Percentiles rank a stretch among this genome's conserved stretches.
phyloP scores from a whole-genome alignment of 1,284 basidiomycete species.

The Mycena sp. region DNA sequence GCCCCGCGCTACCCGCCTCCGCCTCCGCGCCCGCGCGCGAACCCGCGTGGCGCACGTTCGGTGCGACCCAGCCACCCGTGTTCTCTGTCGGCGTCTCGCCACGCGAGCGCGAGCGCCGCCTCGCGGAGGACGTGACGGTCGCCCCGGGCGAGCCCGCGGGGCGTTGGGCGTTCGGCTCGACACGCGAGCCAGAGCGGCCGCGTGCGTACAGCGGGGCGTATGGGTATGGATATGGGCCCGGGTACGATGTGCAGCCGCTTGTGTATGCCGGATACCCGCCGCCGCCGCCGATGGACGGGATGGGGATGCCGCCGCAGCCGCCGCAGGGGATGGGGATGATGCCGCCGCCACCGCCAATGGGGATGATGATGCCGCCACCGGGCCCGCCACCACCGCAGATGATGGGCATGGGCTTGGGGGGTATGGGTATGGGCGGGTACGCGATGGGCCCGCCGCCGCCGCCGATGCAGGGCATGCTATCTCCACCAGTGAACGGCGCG shows the following conservation, averaged over 20 bases:
- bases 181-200: neutral
- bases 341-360: constrained; percentile 10
- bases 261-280: constrained; percentile 15
- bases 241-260: constrained; percentile 16
- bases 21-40: constrained; percentile 4
- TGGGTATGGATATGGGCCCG: constrained; percentile 11
- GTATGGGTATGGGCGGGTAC: constrained; percentile 11
- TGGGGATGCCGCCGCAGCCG: neutral
- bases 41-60: neutral
- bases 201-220: neutral
- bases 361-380: neutral
- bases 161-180: constrained; percentile 29
- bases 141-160: neutral
- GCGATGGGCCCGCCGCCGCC: constrained; percentile 15
- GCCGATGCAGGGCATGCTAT: constrained; percentile 4
- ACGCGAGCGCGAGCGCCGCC: too few relatives aligned
- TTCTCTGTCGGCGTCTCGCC: constrained; percentile 28
- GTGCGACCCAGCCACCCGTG: neutral
- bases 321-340: constrained; percentile 7
- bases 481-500: neutral
- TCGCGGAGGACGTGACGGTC: constrained; percentile 19
- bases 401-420: constrained; percentile 9
- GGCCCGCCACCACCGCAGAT: constrained; percentile 4
- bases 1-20: constrained; percentile 1
- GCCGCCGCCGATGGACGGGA: constrained; percentile 6